Evolutionary conservation across 2,329 filamentous ascomycete species (phyloP).

Genomic region (Colletotrichum viniferum): DNA sequence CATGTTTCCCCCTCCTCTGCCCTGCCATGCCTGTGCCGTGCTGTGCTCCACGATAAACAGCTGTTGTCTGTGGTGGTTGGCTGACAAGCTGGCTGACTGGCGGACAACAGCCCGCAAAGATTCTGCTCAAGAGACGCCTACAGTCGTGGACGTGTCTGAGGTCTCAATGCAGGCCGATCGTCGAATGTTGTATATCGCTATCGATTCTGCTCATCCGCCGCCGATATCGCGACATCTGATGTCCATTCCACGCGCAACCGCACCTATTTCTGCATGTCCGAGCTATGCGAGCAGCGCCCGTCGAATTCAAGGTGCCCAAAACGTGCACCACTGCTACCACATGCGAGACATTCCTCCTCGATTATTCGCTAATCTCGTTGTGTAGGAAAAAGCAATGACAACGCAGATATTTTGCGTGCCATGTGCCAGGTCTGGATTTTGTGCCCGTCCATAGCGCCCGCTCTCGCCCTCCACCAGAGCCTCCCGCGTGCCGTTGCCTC

Average conservation of each 20-base stretch:
- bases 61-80: background rate
- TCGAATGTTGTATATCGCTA: background rate
- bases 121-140: background rate
- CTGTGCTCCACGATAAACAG: background rate
- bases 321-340: background rate
- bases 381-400: background rate
- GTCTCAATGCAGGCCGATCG: slow-evolving; percentile 3
- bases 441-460: background rate
- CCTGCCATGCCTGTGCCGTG: background rate
- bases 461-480: background rate
- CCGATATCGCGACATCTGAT: slow-evolving; percentile 20
- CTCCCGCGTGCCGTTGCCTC: background rate
- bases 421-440: background rate
- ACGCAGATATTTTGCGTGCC: background rate
- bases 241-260: slow-evolving; percentile 7
- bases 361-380: background rate
- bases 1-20: background rate
- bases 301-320: background rate
- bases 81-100: background rate
- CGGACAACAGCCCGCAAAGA: background rate
- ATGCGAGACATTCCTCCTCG: background rate
- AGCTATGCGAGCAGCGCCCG: background rate
- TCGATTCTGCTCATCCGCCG: slow-evolving; percentile 1
- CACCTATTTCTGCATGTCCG: background rate
- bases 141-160: background rate